A percentile compares a stretch with the other conserved stretches of the same genome.
Conservation (phyloP, 345 rosid species). For the Populus nigra region DNA sequence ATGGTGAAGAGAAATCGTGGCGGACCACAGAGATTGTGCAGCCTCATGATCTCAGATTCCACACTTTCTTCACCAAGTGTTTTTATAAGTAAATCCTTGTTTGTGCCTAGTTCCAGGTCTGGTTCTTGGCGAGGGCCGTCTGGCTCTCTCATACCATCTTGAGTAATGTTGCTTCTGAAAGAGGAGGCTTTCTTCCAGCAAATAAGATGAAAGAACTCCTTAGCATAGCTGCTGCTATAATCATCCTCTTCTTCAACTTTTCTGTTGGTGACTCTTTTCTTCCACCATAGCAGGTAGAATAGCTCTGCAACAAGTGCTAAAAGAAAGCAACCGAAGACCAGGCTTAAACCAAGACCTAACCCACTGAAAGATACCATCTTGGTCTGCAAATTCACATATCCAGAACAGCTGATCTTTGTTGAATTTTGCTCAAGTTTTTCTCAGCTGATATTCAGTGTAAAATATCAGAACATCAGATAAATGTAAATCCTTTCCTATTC, state of each 20-base stretch:
- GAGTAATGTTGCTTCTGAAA: constrained; percentile 24
- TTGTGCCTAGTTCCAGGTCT: constrained; percentile 58
- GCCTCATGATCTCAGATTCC: constrained; percentile 88
- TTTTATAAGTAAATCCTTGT: constrained; percentile 53
- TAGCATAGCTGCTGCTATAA: constrained; percentile 46
- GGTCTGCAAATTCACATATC: constrained; percentile 46
- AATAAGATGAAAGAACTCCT: constrained; percentile 55
- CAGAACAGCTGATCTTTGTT: constrained; percentile 9
- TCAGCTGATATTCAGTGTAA: neutral
- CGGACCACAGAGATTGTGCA: constrained; percentile 75
- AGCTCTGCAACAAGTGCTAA: constrained; percentile 70
- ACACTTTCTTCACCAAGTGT: constrained; percentile 50
- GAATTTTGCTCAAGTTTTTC: constrained; percentile 3
- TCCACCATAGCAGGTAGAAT: constrained; percentile 82
- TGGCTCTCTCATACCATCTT: constrained; percentile 19
- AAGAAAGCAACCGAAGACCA: constrained; percentile 67
- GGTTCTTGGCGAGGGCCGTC: constrained; percentile 21
- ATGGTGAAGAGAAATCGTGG: constrained; percentile 94
- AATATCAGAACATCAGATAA: neutral
- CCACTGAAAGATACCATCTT: constrained; percentile 62
- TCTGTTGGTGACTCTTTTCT: constrained; percentile 45
- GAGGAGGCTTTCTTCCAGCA: constrained; percentile 57
- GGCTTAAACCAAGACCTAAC: constrained; percentile 66
- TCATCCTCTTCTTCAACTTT: constrained; percentile 40
- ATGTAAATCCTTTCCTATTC: neutral